Conservation (phyloP, 345 rosid genomes). For the Aegle marmelos region DNA sequence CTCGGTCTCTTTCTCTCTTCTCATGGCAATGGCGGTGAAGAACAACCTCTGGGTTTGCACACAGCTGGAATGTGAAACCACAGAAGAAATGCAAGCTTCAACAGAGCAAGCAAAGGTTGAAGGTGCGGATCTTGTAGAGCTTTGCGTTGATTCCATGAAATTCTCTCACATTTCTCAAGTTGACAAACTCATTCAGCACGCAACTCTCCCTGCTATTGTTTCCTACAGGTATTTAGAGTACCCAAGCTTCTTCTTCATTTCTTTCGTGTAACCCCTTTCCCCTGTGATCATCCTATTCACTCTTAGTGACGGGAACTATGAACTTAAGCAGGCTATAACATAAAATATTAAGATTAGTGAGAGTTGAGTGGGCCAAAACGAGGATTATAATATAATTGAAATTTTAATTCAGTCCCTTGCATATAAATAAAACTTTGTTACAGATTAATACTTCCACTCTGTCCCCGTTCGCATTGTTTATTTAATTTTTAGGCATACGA, state of each 20-base stretch:
- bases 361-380: too few species aligned
- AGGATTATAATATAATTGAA: too few species aligned
- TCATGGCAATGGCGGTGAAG: constrained; percentile 10
- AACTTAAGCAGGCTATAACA: too few species aligned
- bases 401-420: too few species aligned
- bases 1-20: background rate
- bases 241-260: background rate
- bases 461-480: too few species aligned
- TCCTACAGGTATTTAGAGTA: constrained; percentile 29
- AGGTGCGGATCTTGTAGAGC: constrained; percentile 43
- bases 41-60: constrained; percentile 30
- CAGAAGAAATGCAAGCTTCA: constrained; percentile 26
- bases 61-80: constrained; percentile 28
- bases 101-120: constrained; percentile 32
- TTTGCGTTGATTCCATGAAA: constrained; percentile 26
- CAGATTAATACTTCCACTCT: too few species aligned
- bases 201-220: constrained; percentile 34
- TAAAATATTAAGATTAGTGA: too few species aligned
- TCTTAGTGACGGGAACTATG: too few species aligned
- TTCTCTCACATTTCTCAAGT: constrained; percentile 18
- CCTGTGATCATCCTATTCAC: too few species aligned
- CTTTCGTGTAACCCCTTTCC: background rate
- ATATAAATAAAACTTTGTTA: too few species aligned
- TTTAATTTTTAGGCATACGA: too few species aligned
- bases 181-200: constrained; percentile 12